Evolutionary conservation across 1,139 yeast species (phyloP).

Genomic region (Pichia terricola): DNA sequence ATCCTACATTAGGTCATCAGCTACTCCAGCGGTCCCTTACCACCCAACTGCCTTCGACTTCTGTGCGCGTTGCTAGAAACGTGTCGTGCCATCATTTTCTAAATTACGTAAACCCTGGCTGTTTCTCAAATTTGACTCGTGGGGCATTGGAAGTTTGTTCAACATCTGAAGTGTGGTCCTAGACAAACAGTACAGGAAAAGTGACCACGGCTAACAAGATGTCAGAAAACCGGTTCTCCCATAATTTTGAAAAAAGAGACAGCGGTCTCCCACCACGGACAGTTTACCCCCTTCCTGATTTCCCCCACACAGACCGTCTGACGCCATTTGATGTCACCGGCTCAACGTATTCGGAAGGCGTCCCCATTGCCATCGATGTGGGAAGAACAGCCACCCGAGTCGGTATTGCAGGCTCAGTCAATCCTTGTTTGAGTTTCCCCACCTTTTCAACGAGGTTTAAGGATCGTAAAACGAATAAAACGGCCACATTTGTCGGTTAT

Average conservation of each 20-base stretch:
- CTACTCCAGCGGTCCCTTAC: no score
- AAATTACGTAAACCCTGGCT: no score
- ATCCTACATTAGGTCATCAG: no score
- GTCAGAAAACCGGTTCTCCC: conserved; percentile 8
- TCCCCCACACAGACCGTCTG: conserved; percentile 35
- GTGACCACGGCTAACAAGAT: background rate
- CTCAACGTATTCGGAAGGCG: conserved; percentile 35
- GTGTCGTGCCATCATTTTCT: no score
- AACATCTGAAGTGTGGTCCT: no score
- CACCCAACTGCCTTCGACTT: no score
- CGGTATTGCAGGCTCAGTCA: conserved; percentile 48
- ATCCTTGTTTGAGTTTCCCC: conserved; percentile 64
- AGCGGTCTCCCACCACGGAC: conserved; percentile 37
- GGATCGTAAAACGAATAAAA: conserved; percentile 59
- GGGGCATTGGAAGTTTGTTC: no score
- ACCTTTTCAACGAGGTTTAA: conserved; percentile 63
- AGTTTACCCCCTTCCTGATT: conserved; percentile 34
- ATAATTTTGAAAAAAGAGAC: conserved; percentile 11
- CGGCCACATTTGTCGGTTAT: conserved; percentile 71
- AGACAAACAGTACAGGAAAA: no score
- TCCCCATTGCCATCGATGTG: conserved; percentile 76
- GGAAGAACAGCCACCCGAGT: conserved; percentile 66
- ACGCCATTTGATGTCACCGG: conserved; percentile 39
- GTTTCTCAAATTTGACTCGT: no score
- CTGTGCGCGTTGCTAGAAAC: no score